Evolutionary conservation across 2,329 filamentous ascomycete species (phyloP).

Genomic region (Cordyceps javanica): DNA sequence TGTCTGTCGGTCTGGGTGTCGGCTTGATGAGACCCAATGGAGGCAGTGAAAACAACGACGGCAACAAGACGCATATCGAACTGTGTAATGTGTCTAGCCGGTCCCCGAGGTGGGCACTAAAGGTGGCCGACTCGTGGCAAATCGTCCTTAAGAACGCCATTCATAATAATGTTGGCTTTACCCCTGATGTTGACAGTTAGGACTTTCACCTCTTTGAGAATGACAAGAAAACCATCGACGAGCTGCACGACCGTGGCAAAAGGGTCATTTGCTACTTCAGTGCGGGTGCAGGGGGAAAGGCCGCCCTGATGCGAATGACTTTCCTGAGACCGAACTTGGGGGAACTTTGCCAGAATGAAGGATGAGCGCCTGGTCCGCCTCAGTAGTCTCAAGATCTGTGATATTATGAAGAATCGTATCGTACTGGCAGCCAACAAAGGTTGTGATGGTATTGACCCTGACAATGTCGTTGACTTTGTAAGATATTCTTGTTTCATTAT

Average conservation of each 20-base stretch:
- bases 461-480: conserved; percentile 63
- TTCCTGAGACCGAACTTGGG: conserved; percentile 51
- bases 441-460: conserved; percentile 64
- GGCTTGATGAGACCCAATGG: conserved; percentile 37
- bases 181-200: conserved; percentile 44
- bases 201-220: conserved; percentile 53
- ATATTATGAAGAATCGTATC: conserved; percentile 58
- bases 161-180: conserved; percentile 30
- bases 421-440: conserved; percentile 53
- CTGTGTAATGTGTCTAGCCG: conserved; percentile 17
- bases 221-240: conserved; percentile 34
- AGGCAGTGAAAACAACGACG: conserved; percentile 15
- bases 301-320: conserved; percentile 51
- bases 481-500: conserved; percentile 20
- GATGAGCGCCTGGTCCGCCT: conserved; percentile 63
- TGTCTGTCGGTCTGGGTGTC: conserved; percentile 51
- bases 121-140: conserved; percentile 51
- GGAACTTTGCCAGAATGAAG: conserved; percentile 53
- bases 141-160: conserved; percentile 48
- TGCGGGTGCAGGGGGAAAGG: conserved; percentile 63
- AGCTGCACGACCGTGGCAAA: conserved; percentile 50
- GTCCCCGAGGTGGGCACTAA: conserved; percentile 44
- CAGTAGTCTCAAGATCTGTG: conserved; percentile 49
- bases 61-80: conserved; percentile 16
- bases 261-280: conserved; percentile 72